phyloP scores from a whole-genome alignment of 2,329 filamentous ascomycete genomes.

The Talaromyces sp. region DNA sequence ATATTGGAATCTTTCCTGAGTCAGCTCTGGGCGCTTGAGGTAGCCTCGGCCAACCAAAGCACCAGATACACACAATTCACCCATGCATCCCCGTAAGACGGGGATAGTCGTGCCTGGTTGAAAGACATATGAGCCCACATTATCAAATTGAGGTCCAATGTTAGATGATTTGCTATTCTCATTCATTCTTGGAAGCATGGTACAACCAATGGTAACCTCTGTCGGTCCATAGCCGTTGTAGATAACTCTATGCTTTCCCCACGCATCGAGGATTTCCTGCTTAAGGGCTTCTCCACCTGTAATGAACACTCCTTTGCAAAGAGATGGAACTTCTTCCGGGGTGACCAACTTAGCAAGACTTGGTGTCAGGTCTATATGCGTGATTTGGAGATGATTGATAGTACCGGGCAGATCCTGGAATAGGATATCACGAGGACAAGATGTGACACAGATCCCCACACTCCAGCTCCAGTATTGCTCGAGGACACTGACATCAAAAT shows the following conservation, averaged over 20 bases:
- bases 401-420: slow-evolving; percentile 76
- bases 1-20: slow-evolving; percentile 70
- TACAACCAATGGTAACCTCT: slow-evolving; percentile 88
- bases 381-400: slow-evolving; percentile 71
- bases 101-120: slow-evolving; percentile 66
- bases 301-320: slow-evolving; percentile 85
- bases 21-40: slow-evolving; percentile 75
- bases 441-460: slow-evolving; percentile 79
- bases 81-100: slow-evolving; percentile 74
- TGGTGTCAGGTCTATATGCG: slow-evolving; percentile 88
- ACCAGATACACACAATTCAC: slow-evolving; percentile 85
- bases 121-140: slow-evolving; percentile 81
- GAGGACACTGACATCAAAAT: slow-evolving; percentile 90
- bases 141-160: slow-evolving; percentile 82
- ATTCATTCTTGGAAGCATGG: slow-evolving; percentile 81
- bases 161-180: slow-evolving; percentile 77
- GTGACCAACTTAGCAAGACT: slow-evolving; percentile 76
- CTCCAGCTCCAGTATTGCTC: slow-evolving; percentile 97
- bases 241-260: slow-evolving; percentile 77
- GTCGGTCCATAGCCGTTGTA: slow-evolving; percentile 94
- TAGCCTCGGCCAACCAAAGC: slow-evolving; percentile 88
- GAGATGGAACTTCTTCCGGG: slow-evolving; percentile 74
- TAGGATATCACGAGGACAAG: slow-evolving; percentile 78
- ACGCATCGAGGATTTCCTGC: slow-evolving; percentile 82
- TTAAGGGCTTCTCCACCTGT: slow-evolving; percentile 86